Conservation (phyloP, 2,329 filamentous ascomycete genomes). For the Aspergillus calidoustus region DNA sequence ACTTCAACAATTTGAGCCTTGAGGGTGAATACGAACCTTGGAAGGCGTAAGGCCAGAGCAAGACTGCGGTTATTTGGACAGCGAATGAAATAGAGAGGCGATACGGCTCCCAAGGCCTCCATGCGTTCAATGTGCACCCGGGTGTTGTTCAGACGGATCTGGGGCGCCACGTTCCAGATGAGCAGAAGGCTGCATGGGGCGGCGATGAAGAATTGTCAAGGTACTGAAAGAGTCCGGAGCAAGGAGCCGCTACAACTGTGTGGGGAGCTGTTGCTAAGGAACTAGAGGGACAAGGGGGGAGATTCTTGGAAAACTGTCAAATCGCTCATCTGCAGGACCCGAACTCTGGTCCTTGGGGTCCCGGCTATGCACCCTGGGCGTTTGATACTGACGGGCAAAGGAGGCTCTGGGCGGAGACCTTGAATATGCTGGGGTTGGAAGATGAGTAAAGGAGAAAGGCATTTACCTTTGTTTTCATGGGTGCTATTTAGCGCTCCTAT, state of each 20-base stretch:
- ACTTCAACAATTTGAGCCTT: conserved; percentile 48
- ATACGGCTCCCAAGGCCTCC: conserved; percentile 51
- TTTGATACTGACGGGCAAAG: conserved; percentile 7
- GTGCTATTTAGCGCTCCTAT: no score
- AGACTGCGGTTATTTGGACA: conserved; percentile 57
- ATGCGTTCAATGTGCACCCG: conserved; percentile 53
- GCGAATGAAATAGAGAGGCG: conserved; percentile 58
- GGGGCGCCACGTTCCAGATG: conserved; percentile 7
- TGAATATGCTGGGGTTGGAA: no score
- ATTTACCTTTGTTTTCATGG: no score
- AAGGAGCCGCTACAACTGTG: conserved; percentile 34
- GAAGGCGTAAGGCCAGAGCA: conserved; percentile 54
- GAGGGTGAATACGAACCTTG: conserved; percentile 41
- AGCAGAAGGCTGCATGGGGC: background rate
- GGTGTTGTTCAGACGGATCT: conserved; percentile 35
- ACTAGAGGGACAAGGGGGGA: conserved; percentile 32
- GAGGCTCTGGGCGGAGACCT: conserved; percentile 10
- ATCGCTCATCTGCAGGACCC: conserved; percentile 12
- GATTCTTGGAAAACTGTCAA: conserved; percentile 34
- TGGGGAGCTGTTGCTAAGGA: conserved; percentile 33
- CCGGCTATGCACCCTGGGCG: conserved; percentile 8
- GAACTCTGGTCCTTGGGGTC: background rate
- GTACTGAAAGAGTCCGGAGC: conserved; percentile 23
- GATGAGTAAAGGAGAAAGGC: no score
- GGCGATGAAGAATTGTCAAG: background rate